Evolutionary conservation across 345 rosid genomes (phyloP).

Genomic region (Ailanthus altissimus): DNA sequence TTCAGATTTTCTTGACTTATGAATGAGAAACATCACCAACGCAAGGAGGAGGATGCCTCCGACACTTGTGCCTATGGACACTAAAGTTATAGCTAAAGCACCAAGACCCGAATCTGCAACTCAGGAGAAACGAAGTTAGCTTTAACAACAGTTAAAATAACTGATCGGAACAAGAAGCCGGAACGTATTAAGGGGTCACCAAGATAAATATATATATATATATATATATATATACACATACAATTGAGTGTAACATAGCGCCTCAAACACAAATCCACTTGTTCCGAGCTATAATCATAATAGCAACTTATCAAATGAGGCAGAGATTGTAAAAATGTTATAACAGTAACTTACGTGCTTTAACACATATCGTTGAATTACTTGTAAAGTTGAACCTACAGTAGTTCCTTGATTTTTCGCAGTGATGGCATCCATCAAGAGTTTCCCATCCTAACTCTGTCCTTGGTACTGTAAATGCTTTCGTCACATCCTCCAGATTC

Average conservation of each 20-base stretch:
- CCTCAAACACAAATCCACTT: too few species aligned
- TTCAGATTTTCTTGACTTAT: not conserved
- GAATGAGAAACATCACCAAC: not conserved
- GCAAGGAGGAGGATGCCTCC: not conserved
- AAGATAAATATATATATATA: too few species aligned
- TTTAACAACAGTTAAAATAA: too few species aligned
- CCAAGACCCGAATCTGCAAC: slow-evolving; percentile 1
- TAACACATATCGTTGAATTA: not conserved
- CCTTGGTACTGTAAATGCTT: too few species aligned
- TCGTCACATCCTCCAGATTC: not conserved
- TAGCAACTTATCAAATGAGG: too few species aligned
- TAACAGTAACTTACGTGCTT: slow-evolving; percentile 1
- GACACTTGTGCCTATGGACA: not conserved
- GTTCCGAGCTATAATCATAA: too few species aligned
- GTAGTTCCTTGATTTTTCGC: not conserved
- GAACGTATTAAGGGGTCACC: too few species aligned
- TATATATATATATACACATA: too few species aligned
- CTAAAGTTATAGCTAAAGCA: not conserved
- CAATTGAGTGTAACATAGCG: too few species aligned
- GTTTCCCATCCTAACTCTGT: not conserved
- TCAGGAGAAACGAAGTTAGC: too few species aligned
- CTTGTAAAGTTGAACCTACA: not conserved
- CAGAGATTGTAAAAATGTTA: too few species aligned
- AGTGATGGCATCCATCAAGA: not conserved
- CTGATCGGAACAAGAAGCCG: too few species aligned